Evolutionary conservation across 306 rosid genomes (phyloP).

Genomic region (Rosa chinensis): DNA sequence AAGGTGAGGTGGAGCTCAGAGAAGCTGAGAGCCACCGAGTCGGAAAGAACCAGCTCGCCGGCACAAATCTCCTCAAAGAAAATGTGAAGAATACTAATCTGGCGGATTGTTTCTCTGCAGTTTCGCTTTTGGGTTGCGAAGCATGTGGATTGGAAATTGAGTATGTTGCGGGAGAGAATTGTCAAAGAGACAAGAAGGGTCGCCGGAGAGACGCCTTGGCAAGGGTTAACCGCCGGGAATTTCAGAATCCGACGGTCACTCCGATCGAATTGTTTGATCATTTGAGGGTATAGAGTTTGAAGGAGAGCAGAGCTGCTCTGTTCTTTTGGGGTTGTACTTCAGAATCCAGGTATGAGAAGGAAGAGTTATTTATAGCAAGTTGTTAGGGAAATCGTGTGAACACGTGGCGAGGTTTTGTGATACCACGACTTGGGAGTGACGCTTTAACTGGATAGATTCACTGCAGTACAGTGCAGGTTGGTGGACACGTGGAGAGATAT

Average conservation of each 20-base stretch:
- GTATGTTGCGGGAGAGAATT: constrained; percentile 44
- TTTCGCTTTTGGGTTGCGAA: constrained; percentile 58
- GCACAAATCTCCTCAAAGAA: constrained; percentile 63
- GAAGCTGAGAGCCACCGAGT: constrained; percentile 47
- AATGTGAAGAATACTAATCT: constrained; percentile 40
- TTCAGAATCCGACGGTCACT: constrained; percentile 61
- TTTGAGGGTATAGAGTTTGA: constrained; percentile 13
- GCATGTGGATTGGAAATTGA: constrained; percentile 32
- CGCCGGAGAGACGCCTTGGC: constrained; percentile 42
- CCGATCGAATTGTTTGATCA: constrained; percentile 24
- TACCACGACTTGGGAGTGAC: constrained; percentile 1
- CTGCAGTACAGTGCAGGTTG: not conserved
- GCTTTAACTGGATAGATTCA: not conserved
- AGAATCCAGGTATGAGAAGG: not conserved
- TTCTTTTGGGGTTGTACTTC: not conserved
- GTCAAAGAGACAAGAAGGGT: constrained; percentile 57
- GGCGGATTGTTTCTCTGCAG: constrained; percentile 63
- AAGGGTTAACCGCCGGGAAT: constrained; percentile 80
- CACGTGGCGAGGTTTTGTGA: constrained; percentile 32
- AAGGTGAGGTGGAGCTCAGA: constrained; percentile 63
- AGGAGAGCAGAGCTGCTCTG: constrained; percentile 5
- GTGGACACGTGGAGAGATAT: constrained; percentile 37
- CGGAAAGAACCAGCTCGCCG: not conserved
- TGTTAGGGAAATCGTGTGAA: not conserved
- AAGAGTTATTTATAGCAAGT: constrained; percentile 6